A percentile compares a stretch with the other conserved stretches of the same genome.
Conservation (phyloP, 129 eudicot species). For the Cynara cardunculus region DNA sequence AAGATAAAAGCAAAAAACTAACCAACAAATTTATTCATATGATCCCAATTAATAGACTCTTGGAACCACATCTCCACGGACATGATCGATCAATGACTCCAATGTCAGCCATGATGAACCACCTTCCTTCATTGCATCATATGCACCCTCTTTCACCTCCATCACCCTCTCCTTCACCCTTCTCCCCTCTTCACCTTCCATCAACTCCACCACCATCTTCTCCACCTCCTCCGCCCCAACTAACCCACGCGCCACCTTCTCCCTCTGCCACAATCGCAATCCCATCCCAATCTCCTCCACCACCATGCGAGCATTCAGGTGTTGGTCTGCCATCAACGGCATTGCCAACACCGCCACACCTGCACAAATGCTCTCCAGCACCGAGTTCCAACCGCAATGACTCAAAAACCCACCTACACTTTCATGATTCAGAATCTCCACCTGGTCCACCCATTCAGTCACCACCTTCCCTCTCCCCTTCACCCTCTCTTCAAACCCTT, state of each 20-base stretch:
- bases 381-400: conserved; percentile 60
- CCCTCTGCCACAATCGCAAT: conserved; percentile 15
- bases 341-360: conserved; percentile 41
- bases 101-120: background rate
- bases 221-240: conserved; percentile 17
- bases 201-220: background rate
- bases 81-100: background rate
- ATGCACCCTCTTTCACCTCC: conserved; percentile 22
- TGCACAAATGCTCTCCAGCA: conserved; percentile 37
- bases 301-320: conserved; percentile 36
- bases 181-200: conserved; percentile 14
- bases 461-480: conserved; percentile 35
- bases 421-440: conserved; percentile 21
- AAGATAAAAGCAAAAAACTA: too few relatives aligned
- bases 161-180: conserved; percentile 22
- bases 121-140: conserved; percentile 14
- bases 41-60: too few relatives aligned
- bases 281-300: conserved; percentile 31
- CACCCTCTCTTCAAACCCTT: conserved; percentile 32
- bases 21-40: too few relatives aligned
- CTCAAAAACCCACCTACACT: conserved; percentile 40
- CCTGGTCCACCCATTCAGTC: conserved; percentile 44
- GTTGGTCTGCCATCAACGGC: conserved; percentile 52
- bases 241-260: conserved; percentile 21
- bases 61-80: too few relatives aligned